Evolutionary conservation across 371 early-diverging fungal genomes (phyloP), one percentile per base, ranked within the genome.

Genomic region (Umbelopsis sp.): DNA sequence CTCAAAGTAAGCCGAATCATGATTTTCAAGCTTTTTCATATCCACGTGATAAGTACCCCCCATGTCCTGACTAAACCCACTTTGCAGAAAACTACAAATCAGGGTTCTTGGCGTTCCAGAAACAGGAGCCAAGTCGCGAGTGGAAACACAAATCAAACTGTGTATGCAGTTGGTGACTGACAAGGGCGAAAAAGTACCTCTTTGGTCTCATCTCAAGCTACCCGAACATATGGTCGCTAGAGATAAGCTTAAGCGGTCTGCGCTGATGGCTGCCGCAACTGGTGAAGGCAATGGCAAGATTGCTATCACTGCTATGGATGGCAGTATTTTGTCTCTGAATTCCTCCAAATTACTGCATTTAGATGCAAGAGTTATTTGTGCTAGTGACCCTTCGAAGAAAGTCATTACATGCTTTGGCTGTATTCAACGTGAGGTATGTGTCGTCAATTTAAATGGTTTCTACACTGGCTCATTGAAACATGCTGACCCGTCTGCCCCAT

Each of bases 131-230:
- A 93, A 94, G 73, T 95, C 95, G 7, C 80, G 96, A 18, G 97
- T 97, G 32, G 96, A 97, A 78, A 97, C 97, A 29, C 97, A 96
- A 79, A 94, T 95, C 77, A 95, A 94, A 66, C 81, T 96, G 32
- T 94, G 95, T 57, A 82, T 97, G 64, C 93, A 94, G 67, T 81
- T 97, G 51, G 88, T 92, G 3, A 90, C 91, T n/a, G 85, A 86
- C 66, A 85, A 84, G 69, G 94, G 93, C 50, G 92, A 92, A 69
- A 91, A 89, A 44, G 91, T 92, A 1, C 86, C 87, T 52, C 83
- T 82, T 71, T 96, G 95, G 94, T 88, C 94, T 18, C 94, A 94
- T 70, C 77, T 97, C 67, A 85, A 89, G 63, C 79, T 97, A 41
- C 96, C 96, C 6, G 94, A 95, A 74, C 84, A 88, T 68, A 86